Base-by-base conservation (phyloP, 495 filamentous ascomycete genomes). In the Neurospora tetraspora region DNA sequence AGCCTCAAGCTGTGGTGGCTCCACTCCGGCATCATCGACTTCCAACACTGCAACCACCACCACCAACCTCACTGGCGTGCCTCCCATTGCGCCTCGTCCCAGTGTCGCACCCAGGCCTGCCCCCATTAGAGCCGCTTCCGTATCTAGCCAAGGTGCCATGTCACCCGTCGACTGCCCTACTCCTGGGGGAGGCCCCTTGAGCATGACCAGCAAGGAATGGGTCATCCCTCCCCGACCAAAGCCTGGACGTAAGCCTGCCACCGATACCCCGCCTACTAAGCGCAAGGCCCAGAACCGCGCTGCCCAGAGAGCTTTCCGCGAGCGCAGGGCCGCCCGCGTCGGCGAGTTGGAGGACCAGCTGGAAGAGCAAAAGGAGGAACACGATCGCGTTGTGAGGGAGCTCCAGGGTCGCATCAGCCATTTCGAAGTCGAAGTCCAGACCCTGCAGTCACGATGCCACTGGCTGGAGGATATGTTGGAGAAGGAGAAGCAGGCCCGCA, bases 181-280 rank as follows among this genome's bases (percentile, higher is more conserved):
- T 20, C 69, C 77, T 11, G 75, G 71, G 71, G 69, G 72, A 16
- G 73, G 37, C 27, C 78, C 81, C 36, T 72, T 83, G n/a, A 83
- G 82, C 43, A 85, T 90, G 74, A 96, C 92, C 45, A 91, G 86
- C 73, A 94, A 89, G 81, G 91, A 94, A 89, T 97, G 93, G 93
- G 87, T 94, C 10, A 88, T 97, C 69, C 93, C 93, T 38, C 93
- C 93, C 69, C 88, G 93, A 68, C 93, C 93, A 36, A 96, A 96
- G 85, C 94, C 94, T n/a, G 94, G 94, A 42, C 88, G 94, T 70
- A 97, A 97, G 80, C 94, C 94, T 11, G 93, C 94, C 27, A 94
- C 91, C 16, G 94, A 98, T 77, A 94, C 92, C 5, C 94, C 94
- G 14, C 93, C 93, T 3, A 97, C 93, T 43, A 96, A 97, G 79